phyloP scores from a whole-genome alignment of 805 yeast species.

The Zygosaccharomyces rouxii region DNA sequence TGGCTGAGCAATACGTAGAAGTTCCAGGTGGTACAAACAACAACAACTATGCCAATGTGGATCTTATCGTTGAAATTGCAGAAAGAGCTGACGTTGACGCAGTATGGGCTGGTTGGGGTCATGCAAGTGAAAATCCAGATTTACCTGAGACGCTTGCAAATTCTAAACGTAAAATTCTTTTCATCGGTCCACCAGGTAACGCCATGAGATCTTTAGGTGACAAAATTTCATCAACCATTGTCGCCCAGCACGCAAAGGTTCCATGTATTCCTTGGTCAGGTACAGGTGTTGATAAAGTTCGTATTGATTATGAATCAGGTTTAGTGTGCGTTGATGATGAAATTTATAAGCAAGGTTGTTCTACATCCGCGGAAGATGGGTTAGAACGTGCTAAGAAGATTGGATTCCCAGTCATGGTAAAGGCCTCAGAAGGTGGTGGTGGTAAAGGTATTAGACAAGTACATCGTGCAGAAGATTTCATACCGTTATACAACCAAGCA shows the following conservation, averaged over 20 bases:
- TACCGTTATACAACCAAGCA: conserved; percentile 81
- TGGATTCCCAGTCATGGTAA: conserved; percentile 98
- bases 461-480: conserved; percentile 74
- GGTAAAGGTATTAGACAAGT: conserved; percentile 99
- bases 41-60: conserved; percentile 97
- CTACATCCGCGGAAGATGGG: conserved; percentile 82
- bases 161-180: conserved; percentile 84
- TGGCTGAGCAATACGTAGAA: conserved; percentile 98
- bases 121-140: conserved; percentile 96
- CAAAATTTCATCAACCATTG: conserved; percentile 95
- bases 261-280: conserved; percentile 99
- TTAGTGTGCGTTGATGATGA: conserved; percentile 86
- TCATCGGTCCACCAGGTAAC: conserved; percentile 98
- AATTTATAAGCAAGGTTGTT: conserved; percentile 85
- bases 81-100: conserved; percentile 96
- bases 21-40: conserved; percentile 99
- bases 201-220: conserved; percentile 99
- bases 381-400: conserved; percentile 75
- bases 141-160: conserved; percentile 92
- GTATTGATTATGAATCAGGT: conserved; percentile 59
- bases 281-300: conserved; percentile 86
- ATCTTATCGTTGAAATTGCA: conserved; percentile 92
- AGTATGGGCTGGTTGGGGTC: conserved; percentile 99
- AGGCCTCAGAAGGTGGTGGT: conserved; percentile 99
- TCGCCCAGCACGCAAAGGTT: conserved; percentile 96